Evolutionary conservation across 495 filamentous ascomycete genomes (phyloP), one percentile per base, ranked within the genome.

Genomic region (Xylaria nigripes): DNA sequence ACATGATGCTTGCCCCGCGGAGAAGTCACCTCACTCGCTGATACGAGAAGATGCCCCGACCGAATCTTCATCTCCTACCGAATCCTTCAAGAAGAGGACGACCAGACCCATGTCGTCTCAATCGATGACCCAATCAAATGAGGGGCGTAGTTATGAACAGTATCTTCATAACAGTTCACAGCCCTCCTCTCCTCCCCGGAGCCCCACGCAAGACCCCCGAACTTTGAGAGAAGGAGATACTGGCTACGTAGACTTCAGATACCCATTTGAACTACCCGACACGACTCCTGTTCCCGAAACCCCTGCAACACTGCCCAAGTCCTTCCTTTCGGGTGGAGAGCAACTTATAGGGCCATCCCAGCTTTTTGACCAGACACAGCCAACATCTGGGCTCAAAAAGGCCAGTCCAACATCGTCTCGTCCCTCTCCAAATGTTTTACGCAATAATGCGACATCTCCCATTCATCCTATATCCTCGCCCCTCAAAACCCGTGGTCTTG

Each of bases 321-420:
- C 74, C 16, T 76, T 76, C 40, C 67, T 67, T 18, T 54, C 71
- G 30, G 57, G 61, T 18, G 64, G 57, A 18, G 51, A 43, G 7
- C 64, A 69, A 5, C 48, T 77, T 10, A 65, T 78, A 19, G 58
- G 65, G 1, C 59, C 68, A 15, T 76, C 73, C 13, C 74, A 76
- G 55, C 55, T 78, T 16, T 78, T 78, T 48, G 61, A 56, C 6
- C 65, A 68, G 24, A 77, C 75, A 0, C 75, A 74, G 50, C 70
- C 66, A 27, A 72, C 73, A 22, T 76, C 74, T 8, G 68, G 66
- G 10, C 44, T 70, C 12, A 73, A 70, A 45, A 56, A 62, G 23
- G 61, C 57, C 25, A 78, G 75, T 52, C 75, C 75, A 13, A 76
- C 75, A 15, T 76, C 74, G 3, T 78, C 75, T 2, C 70, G 75